A percentile compares a stretch with the other conserved stretches of the same genome.
Evolutionary conservation across 163 green algal genomes (phyloP).

Genomic region (Picocystis sp.): DNA sequence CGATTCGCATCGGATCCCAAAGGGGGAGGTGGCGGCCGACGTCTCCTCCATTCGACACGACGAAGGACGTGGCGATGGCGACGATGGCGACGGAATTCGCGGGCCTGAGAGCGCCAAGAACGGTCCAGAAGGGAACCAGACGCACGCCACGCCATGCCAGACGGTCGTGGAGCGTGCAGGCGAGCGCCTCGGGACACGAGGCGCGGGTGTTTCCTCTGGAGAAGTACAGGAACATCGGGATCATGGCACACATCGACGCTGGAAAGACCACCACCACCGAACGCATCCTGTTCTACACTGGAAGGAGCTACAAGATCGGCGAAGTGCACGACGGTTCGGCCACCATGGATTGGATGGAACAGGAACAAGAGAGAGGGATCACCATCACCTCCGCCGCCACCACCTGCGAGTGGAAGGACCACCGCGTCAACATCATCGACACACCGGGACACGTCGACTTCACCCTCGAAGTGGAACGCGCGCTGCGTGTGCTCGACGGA

Average conservation of each 20-base stretch:
- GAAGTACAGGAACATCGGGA: slow-evolving; percentile 75
- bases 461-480: slow-evolving; percentile 85
- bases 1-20: no score
- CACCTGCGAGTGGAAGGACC: slow-evolving; percentile 84
- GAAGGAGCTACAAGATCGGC: slow-evolving; percentile 97
- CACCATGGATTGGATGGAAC: slow-evolving; percentile 99
- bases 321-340: slow-evolving; percentile 97
- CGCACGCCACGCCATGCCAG: no score
- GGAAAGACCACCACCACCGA: slow-evolving; percentile 93
- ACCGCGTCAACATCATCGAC: slow-evolving; percentile 99
- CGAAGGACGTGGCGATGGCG: no score
- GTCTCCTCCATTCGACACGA: no score
- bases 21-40: no score
- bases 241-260: slow-evolving; percentile 78
- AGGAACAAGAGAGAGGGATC: slow-evolving; percentile 96
- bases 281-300: slow-evolving; percentile 96
- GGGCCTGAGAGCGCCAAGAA: no score
- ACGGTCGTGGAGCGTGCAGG: no score
- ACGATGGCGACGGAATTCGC: no score
- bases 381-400: slow-evolving; percentile 98
- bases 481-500: slow-evolving; percentile 93
- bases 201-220: slow-evolving; percentile 17
- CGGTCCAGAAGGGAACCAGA: no score
- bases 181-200: no score
- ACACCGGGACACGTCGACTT: slow-evolving; percentile 66